A percentile compares a stretch with the other conserved stretches of the same genome.
Evolutionary conservation across 306 rosid genomes (phyloP).

Genomic region (Cicer judaicum): DNA sequence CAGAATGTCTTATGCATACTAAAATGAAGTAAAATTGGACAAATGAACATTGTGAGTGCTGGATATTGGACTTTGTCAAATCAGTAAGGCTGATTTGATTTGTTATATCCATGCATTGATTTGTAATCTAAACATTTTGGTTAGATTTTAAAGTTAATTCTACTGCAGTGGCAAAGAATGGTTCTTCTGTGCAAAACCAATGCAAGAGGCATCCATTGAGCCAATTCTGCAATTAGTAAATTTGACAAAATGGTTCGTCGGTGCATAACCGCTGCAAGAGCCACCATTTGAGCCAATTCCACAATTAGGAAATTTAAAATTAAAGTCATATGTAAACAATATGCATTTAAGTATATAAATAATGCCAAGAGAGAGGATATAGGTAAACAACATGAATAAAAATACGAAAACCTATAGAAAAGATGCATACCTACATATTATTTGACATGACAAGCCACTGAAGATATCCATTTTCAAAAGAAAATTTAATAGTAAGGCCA

Average conservation of each 20-base stretch:
- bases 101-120: not conserved
- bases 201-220: no score
- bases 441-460: constrained; percentile 24
- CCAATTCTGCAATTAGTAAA: no score
- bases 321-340: not conserved
- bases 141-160: constrained; percentile 1
- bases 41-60: not conserved
- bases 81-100: not conserved
- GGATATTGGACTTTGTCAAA: not conserved
- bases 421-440: constrained; percentile 47
- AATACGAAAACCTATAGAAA: constrained; percentile 22
- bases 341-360: constrained; percentile 1
- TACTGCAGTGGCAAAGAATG: not conserved
- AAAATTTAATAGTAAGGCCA: constrained; percentile 27
- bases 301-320: not conserved
- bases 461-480: constrained; percentile 16
- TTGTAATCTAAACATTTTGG: not conserved
- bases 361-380: not conserved
- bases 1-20: not conserved
- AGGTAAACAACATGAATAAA: not conserved
- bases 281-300: not conserved
- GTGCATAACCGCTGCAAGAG: not conserved
- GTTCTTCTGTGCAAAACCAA: not conserved
- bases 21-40: not conserved
- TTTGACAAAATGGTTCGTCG: not conserved